These are phyloP conservation scores for Fusarium nematophilum DNA, from an alignment of 2,329 filamentous ascomycete species.

Conservation along the genomic window DNA sequence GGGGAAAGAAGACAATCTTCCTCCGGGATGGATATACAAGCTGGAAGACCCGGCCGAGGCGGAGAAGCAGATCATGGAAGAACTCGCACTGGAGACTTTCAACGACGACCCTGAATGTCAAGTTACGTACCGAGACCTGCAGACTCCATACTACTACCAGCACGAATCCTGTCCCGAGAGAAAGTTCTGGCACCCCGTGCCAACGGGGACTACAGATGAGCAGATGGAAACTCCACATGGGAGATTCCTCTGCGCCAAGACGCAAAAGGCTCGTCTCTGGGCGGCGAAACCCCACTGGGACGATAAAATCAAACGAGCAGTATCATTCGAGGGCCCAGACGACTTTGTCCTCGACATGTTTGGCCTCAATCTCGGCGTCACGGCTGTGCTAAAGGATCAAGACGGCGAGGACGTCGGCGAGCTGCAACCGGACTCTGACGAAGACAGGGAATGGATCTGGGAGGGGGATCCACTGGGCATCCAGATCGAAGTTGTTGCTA, in stretches of 20 bases:
- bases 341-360: no score
- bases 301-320: neutral
- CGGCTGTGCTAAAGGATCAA: neutral
- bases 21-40: neutral
- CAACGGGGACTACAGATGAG: neutral
- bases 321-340: no score
- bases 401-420: conserved; percentile 7
- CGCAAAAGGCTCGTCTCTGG: neutral
- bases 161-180: neutral
- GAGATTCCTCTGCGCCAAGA: conserved; percentile 11
- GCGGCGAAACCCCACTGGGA: neutral
- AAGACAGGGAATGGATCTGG: neutral
- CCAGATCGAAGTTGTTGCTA: neutral
- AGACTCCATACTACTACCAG: conserved; percentile 14
- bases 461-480: neutral
- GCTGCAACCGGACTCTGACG: neutral
- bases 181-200: conserved; percentile 9
- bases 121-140: conserved; percentile 1
- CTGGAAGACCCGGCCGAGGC: neutral
- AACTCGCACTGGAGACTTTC: no score
- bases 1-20: conserved; percentile 4
- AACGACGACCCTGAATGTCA: neutral
- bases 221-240: neutral
- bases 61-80: no score
- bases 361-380: conserved; percentile 1